Evolutionary conservation across 2,329 filamentous ascomycete genomes (phyloP).

Genomic region (Nigrospora oryzae): DNA sequence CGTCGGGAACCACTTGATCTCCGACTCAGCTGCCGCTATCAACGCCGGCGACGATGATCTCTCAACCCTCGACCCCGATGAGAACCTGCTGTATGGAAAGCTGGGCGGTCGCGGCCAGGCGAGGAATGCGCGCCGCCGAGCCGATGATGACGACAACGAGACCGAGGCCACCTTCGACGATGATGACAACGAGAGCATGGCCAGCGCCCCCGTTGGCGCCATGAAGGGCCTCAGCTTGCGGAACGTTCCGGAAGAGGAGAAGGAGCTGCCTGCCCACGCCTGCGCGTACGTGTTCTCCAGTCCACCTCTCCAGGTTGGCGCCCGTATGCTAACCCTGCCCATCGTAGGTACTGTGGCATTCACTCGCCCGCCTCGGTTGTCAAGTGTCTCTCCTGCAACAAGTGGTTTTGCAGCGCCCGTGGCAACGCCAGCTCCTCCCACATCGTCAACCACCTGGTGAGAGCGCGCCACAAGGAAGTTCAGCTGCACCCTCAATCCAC

Average conservation of each 20-base stretch:
- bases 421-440: constrained; percentile 95
- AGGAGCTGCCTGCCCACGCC: constrained; percentile 86
- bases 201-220: constrained; percentile 73
- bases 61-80: constrained; percentile 65
- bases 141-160: constrained; percentile 85
- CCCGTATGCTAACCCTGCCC: too few relatives aligned
- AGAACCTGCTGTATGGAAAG: constrained; percentile 70
- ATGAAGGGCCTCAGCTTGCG: constrained; percentile 54
- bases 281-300: constrained; percentile 65
- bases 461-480: constrained; percentile 96
- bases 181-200: constrained; percentile 68
- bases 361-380: constrained; percentile 93
- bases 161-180: constrained; percentile 70
- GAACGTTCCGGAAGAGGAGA: constrained; percentile 63
- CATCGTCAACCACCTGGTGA: constrained; percentile 96
- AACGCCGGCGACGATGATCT: constrained; percentile 75
- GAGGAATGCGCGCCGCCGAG: constrained; percentile 46
- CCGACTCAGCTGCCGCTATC: constrained; percentile 76
- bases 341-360: constrained; percentile 81
- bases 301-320: too few relatives aligned
- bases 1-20: constrained; percentile 78
- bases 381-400: constrained; percentile 90
- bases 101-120: constrained; percentile 48
- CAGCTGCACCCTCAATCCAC: constrained; percentile 90
- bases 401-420: constrained; percentile 98